Base-by-base conservation (phyloP, 2,329 filamentous ascomycete species). In the Nigrospora osmanthi region DNA sequence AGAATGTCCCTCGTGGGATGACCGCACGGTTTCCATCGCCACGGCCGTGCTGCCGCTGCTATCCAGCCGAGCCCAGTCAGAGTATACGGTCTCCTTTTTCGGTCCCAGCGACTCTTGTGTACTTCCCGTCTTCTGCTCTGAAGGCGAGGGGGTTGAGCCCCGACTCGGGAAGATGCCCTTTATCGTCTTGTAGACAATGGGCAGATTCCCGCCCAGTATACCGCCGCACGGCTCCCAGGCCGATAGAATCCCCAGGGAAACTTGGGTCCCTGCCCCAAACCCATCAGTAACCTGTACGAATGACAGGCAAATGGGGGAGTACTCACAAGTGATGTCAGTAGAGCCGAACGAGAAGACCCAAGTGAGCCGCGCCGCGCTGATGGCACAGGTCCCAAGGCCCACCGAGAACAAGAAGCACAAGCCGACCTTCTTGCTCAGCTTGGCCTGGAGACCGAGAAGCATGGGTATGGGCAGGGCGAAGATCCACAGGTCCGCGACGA, bases 401-500 rank as follows among this genome's bases (percentile, higher is more conserved):
- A 57, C 43, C 7, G 54, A 58, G 42, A 58, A 58, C 28, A 58
- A 44, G 35, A 51, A 50, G 42, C 49, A 52, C 2, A 59, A 47
- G 4, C 49, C 49, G 14, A 59, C 41, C 28, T 51, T 53, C 38
- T 52, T 55, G 23, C 47, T 49, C 23, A 31, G 36, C 9, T 45
- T 52, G 9, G 52, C 50, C 15, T 57, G 45, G 5, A 59, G 38
- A 1, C 48, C 38, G 11, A 54, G 35, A 10, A 59, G 54, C 17
- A 58, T 47, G 3, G 56, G 56, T 17, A 59, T 54, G 5, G 56
- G 56, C 52, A 59, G 55, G 17, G 46, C 28, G 35, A 59, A 57
- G 16, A 59, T 57, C 53, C 53, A 59, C 15, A 59, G 11, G 41
- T 59, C 55, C n/a, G 51, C 48, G 14, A 54, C 36, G 10, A 59